Base-by-base conservation (phyloP, 2,329 filamentous ascomycete species). In the Thermoascus crustaceus region DNA sequence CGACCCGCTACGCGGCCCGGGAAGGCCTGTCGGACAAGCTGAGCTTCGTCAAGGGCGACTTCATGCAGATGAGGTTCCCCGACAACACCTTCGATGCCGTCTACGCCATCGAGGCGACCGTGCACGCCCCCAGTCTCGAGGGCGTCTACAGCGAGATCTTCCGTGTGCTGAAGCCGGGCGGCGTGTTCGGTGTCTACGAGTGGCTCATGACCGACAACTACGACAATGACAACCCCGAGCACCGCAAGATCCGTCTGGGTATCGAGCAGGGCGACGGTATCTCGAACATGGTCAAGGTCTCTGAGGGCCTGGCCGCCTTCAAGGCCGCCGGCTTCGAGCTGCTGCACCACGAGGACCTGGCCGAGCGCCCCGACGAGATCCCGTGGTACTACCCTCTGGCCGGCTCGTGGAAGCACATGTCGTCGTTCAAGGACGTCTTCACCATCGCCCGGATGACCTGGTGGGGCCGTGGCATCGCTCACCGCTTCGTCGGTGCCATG, bases 171-270 rank as follows among this genome's bases (percentile, higher is more conserved):
- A 98, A 96, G 75, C 91, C 91, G 13, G 91, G 91, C 41, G 89
- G 91, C 61, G 72, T 86, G 34, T 98, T 96, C 53, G 91, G 89
- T 57, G 89, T 96, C 34, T 98, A 96, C 67, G 91, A 98, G 66
- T 96, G 91, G 91, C 73, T 96, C 56, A 96, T 98, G 91, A 96
- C 88, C 5, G 88, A 95, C 44, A 70, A 80, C 16, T 98, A 95
- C 66, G 83, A 96, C 68, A 89, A 94, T 59, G 72, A 82, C 41
- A 87, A 95, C 72, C 63, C 85, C 1, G 72, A 79, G 53, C 91
- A 96, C 69, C 83, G 87, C 48, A 78, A 85, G 59, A 91, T 96
- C 56, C 85, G 91, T 45, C 78, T 95, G 11, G 88, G 83, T 45
- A 98, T 98, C 47, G 91, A 98, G 71, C 80, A 86, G 58, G 91